Evolutionary conservation across 345 rosid species (phyloP), one percentile per base, ranked within the genome.

Genomic region (Hirschfeldia incana): DNA sequence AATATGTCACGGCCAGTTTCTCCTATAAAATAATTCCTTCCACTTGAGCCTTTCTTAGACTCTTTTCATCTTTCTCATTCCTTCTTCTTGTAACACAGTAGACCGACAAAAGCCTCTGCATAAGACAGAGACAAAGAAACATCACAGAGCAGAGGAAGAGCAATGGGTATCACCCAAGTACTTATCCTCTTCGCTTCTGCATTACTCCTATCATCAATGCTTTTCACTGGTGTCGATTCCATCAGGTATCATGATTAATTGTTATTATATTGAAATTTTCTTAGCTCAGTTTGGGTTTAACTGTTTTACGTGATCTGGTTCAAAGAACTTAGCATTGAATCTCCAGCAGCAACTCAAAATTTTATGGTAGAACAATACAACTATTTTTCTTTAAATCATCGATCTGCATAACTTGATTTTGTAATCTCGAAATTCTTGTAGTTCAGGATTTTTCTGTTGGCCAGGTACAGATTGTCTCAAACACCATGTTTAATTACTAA

Each of bases 201-300:
- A 79, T 77, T 85, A 77, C 80, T 84, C 68, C 32, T 88, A 49
- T 67, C 86, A 46, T 67, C 86, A 6, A 64, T 83, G 62, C 57
- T 91, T 63, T 73, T 86, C 69, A 72, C 67, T 8, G 61, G 67
- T 4, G 91, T 74, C 5, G 76, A 78, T n/a, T 87, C 89, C 28
- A 73, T 78, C n/a, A 69, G 82, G 85, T 82, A 82, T 15, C 17
- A 34, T 8, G 13, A 49, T 59, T 16, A 15, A 10, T 44, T 44
- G 53, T 36, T 12, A 36, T 32, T 55, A 72, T 15, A 11, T 62
- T 26, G 30, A 29, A 29, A 30, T 63, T 59, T 10, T 63, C 21
- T 10, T 27, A 72, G 58, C 61, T 49, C 60, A 73, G 29, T 70
- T 15, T 64, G 7, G 13, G 6, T 8, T 34, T 6, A 49, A 62